Evolutionary conservation across 768 basidiomycete species (phyloP), one percentile per base, ranked within the genome.

Genomic region (Rhodotorula kratochvilovae): DNA sequence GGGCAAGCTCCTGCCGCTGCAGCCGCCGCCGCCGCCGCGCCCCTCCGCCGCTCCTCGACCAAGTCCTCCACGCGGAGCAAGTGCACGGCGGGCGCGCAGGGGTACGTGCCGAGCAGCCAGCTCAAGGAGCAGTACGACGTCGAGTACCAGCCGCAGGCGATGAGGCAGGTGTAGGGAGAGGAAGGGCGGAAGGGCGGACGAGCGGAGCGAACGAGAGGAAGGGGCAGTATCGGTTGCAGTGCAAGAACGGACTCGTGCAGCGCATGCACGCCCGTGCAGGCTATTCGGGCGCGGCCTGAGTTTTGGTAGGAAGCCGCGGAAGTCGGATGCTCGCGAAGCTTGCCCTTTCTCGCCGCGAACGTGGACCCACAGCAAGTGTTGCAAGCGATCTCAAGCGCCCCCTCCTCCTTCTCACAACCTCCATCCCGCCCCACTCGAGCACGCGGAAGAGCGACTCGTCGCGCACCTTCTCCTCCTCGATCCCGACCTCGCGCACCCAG

Each of bases 391-490:
- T 39, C 39, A 39, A 39, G 39, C 39, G 39, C 8, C 6, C 39
- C 8, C 39, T 13, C 13, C 39, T 6, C 17, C 19, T 10, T 35
- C 54, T 35, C 31, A 46, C 27, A 13, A 61, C 42, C 58, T 67
- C 59, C 66, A 67, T 67, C 12, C 66, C 66, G 21, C 66, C 66
- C 59, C 66, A 61, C 51, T 67, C 59, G 50, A 67, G 59, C 31
- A 67, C 66, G 29, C 66, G 50, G 59, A 53, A 61, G 36, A 51
- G 42, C 27, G 50, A 39, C 39, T 45, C 50, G 35, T 51, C 61
- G 48, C 17, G 50, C 25, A 11, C 35, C 36, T 53, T 50, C 23
- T 51, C 50, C 19, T 11, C 61, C 59, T 60, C 17, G 33, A 67
- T 23, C 2, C 66, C 66, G 23, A 67, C 58, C 45, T 29, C 58